A percentile compares a stretch with the other conserved stretches of the same genome.
Evolutionary conservation across 306 rosid genomes (phyloP).

Genomic region (Quercus engelmannii): DNA sequence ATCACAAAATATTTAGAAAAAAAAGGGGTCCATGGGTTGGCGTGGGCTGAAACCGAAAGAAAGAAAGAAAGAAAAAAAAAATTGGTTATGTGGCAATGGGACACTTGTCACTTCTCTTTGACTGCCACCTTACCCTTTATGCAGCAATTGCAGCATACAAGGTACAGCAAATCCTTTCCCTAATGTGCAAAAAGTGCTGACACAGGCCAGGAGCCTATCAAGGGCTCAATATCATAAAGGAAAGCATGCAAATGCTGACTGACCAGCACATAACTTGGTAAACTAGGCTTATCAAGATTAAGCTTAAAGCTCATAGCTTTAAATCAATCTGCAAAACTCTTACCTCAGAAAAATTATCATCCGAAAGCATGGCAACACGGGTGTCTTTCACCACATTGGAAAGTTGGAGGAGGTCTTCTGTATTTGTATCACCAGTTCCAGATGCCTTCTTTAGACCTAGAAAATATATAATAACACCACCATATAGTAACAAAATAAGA

Average conservation of each 20-base stretch:
- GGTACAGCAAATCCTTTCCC: no score
- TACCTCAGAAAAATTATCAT: constrained; percentile 75
- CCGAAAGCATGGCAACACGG: constrained; percentile 56
- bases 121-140: no score
- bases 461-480: constrained; percentile 14
- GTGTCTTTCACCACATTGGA: constrained; percentile 60
- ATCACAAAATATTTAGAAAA: no score
- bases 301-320: not conserved
- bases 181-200: not conserved
- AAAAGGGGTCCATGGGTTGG: no score
- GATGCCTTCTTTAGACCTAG: constrained; percentile 54
- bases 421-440: constrained; percentile 21
- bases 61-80: no score
- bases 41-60: no score
- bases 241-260: not conserved
- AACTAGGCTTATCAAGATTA: not conserved
- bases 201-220: not conserved
- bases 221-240: not conserved
- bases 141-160: no score
- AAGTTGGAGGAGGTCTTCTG: constrained; percentile 45
- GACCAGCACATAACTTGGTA: not conserved
- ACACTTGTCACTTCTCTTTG: no score
- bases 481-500: constrained; percentile 1
- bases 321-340: constrained; percentile 19
- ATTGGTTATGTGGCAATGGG: no score